Evolutionary conservation across 805 yeast species (phyloP).

Genomic region (Metschnikowia anglica): DNA sequence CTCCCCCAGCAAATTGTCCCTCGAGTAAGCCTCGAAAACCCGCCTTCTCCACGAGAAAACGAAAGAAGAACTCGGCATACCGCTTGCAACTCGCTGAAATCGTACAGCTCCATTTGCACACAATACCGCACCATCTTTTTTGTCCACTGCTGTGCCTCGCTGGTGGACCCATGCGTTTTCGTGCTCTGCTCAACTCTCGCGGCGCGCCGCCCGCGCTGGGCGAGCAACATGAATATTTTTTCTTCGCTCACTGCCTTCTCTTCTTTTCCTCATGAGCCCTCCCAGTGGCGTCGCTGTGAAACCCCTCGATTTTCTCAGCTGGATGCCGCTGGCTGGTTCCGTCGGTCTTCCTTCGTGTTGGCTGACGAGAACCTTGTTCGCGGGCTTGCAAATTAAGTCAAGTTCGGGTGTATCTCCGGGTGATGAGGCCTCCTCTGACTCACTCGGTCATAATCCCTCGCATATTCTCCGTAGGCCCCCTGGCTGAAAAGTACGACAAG

Average conservation of each 20-base stretch:
- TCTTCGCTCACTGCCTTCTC: constrained; percentile 1
- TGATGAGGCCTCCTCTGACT: constrained; percentile 44
- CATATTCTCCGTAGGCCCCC: constrained; percentile 24
- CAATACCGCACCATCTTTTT: no score
- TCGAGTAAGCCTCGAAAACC: no score
- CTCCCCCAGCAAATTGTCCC: no score
- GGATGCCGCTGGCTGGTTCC: constrained; percentile 20
- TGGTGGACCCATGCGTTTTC: no score
- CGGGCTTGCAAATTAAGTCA: constrained; percentile 18
- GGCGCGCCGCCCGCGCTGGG: no score
- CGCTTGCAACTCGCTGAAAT: no score
- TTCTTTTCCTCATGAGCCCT: constrained; percentile 15
- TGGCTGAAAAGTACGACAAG: neutral
- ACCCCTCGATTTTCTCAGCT: constrained; percentile 11
- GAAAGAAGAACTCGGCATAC: no score
- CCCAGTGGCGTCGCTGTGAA: constrained; percentile 21
- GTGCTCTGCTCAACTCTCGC: no score
- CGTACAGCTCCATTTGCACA: no score
- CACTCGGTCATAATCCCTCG: constrained; percentile 53
- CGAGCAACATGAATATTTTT: no score
- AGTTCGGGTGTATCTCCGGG: constrained; percentile 52
- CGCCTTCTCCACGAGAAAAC: no score
- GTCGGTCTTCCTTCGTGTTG: constrained; percentile 19
- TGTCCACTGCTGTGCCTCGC: no score
- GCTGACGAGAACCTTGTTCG: constrained; percentile 12